Conservation (phyloP, 2,329 filamentous ascomycete genomes). For the Neofusicoccum sp. region DNA sequence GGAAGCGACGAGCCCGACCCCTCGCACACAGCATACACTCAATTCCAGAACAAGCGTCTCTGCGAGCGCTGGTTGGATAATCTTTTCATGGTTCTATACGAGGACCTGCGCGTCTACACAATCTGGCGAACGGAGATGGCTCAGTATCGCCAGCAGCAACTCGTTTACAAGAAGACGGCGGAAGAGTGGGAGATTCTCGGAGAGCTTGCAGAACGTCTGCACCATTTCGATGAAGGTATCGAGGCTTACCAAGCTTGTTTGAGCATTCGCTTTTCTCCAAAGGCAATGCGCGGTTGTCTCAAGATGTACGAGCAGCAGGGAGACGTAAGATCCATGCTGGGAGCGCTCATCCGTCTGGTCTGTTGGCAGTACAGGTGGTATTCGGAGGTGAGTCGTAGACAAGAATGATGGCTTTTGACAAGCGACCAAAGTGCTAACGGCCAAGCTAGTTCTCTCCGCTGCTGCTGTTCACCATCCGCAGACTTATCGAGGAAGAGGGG, state of each 20-base stretch:
- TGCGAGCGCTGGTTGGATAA: constrained; percentile 99
- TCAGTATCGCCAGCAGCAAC: constrained; percentile 88
- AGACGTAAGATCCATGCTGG: constrained; percentile 79
- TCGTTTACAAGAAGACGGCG: constrained; percentile 94
- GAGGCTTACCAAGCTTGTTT: constrained; percentile 93
- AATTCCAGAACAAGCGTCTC: constrained; percentile 94
- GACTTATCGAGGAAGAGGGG: constrained; percentile 94
- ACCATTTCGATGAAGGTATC: constrained; percentile 87
- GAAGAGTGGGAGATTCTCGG: constrained; percentile 99
- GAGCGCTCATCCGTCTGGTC: constrained; percentile 84
- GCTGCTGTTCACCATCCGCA: constrained; percentile 83
- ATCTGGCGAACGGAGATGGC: constrained; percentile 99
- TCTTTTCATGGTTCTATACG: constrained; percentile 98
- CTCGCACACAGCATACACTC: constrained; percentile 75
- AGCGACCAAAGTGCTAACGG: constrained; percentile 25
- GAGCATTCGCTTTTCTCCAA: constrained; percentile 86
- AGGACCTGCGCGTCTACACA: constrained; percentile 96
- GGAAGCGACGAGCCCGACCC: constrained; percentile 68
- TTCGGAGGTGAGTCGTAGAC: constrained; percentile 68
- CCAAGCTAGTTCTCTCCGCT: constrained; percentile 77
- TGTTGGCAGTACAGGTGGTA: constrained; percentile 99
- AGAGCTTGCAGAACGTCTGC: constrained; percentile 86
- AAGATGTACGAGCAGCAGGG: constrained; percentile 76
- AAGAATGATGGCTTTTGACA: neutral
- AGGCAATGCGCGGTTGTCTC: constrained; percentile 84